Evolutionary conservation across 768 basidiomycete species (phyloP).

Genomic region (Mycena metata): DNA sequence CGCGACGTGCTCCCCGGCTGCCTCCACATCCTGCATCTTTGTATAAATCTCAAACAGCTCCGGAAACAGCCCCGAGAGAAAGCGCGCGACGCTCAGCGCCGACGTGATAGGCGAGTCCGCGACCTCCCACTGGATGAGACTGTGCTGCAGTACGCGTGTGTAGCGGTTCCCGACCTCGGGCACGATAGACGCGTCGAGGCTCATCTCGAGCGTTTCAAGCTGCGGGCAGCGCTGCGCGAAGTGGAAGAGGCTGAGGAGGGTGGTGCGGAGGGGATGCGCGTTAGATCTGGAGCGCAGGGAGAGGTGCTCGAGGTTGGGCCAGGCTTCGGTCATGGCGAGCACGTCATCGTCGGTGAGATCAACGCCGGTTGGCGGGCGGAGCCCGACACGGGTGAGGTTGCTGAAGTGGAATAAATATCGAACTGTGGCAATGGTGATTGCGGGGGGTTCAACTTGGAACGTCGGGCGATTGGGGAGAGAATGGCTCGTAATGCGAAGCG

Average conservation of each 20-base stretch:
- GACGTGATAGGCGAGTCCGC: not conserved
- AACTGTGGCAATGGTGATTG: not conserved
- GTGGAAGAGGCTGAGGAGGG: not conserved
- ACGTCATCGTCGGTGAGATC: conserved; percentile 2
- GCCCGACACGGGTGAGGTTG: not conserved
- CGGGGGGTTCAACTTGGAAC: not conserved
- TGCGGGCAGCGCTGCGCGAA: not conserved
- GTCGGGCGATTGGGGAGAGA: too few species aligned
- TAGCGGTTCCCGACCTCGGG: not conserved
- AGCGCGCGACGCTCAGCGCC: too few species aligned
- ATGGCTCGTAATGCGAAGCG: not conserved
- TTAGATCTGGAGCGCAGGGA: not conserved
- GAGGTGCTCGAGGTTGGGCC: not conserved
- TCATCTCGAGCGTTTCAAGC: not conserved
- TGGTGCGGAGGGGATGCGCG: not conserved
- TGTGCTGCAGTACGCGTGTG: not conserved
- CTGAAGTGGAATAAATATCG: not conserved
- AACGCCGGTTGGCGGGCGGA: not conserved
- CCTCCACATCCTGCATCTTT: too few species aligned
- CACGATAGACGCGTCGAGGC: not conserved
- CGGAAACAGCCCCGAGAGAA: too few species aligned
- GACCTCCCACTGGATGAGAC: not conserved
- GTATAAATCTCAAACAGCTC: too few species aligned
- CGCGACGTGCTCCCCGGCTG: too few species aligned
- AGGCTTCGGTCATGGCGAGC: not conserved